Evolutionary conservation across 2,329 filamentous ascomycete genomes (phyloP).

Genomic region (Fusarium sp.): DNA sequence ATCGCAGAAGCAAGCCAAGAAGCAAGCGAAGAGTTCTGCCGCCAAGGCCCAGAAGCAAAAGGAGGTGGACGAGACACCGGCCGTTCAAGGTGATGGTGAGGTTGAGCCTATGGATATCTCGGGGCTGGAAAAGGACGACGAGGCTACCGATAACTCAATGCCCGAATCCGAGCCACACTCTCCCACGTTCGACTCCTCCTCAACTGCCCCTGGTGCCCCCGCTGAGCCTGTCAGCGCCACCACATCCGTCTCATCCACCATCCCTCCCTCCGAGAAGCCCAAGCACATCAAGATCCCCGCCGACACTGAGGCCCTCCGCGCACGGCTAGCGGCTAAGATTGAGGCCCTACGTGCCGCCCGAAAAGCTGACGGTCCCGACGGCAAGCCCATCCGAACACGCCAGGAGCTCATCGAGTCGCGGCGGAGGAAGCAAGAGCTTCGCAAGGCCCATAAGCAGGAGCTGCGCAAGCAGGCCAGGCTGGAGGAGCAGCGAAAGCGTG

Average conservation of each 20-base stretch:
- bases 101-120: slow-evolving; percentile 45
- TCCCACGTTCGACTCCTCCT: slow-evolving; percentile 68
- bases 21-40: slow-evolving; percentile 41
- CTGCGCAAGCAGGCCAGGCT: slow-evolving; percentile 80
- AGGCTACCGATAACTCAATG: slow-evolving; percentile 60
- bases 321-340: slow-evolving; percentile 84
- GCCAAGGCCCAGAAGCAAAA: slow-evolving; percentile 33
- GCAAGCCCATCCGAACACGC: slow-evolving; percentile 81
- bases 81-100: slow-evolving; percentile 24
- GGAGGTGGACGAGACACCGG: slow-evolving; percentile 27
- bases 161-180: slow-evolving; percentile 63
- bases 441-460: slow-evolving; percentile 91
- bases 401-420: slow-evolving; percentile 93
- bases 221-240: slow-evolving; percentile 66
- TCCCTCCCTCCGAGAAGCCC: slow-evolving; percentile 69
- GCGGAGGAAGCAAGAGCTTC: slow-evolving; percentile 86
- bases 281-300: slow-evolving; percentile 76
- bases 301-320: slow-evolving; percentile 80
- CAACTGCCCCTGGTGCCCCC: slow-evolving; percentile 52
- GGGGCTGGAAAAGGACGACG: slow-evolving; percentile 55
- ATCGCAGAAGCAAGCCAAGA: slow-evolving; percentile 46
- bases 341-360: slow-evolving; percentile 86
- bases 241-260: slow-evolving; percentile 77
- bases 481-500: slow-evolving; percentile 78
- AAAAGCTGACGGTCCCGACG: slow-evolving; percentile 87